Base-by-base conservation (phyloP, 345 rosid genomes). In the Turnera subulata region DNA sequence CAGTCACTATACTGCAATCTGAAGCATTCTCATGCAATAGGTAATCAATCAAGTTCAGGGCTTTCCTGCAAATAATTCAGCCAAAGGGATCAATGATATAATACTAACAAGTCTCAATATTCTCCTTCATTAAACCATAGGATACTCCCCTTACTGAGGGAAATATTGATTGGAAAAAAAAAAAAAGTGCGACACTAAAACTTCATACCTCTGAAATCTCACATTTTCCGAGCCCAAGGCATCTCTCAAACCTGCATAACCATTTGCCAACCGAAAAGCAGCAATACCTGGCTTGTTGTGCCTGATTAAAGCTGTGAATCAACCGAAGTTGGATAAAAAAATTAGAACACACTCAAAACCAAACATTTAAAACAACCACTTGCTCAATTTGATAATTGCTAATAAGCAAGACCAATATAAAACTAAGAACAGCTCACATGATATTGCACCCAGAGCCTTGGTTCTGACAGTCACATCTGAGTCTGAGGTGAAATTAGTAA, bases 201-300 rank as follows among this genome's bases (percentile, higher is more conserved):
- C 9, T 4, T 29, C 32, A 58, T 65, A 88, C 98, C 98, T 86
- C 77, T 89, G 98, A 59, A 89, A 92, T 68, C 85, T 79, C 64
- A 78, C 69, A 38, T 60, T 77, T 19, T 72, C 95, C 46, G 89
- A 79, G 66, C 80, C 76, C 77, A 92, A 63, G 35, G 98, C 96
- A 66, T 89, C 93, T 68, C 78, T 80, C 62, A 92, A 62, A 54
- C 76, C 91, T 0, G 91, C 83, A 59, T 84, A 89, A 58, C 98
- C 91, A 77, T 89, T 92, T 42, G 91, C 98, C 18, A 89, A 80
- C 40, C 96, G 89, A 63, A 92, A 92, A 52, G 95, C 95, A 58
- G 77, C 43, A 52, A 86, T 67, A 21, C 87, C 98, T 1, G 82
- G 82, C 67, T 89, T 82, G 75, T 92, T 92, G 75, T 92, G 82